Evolutionary conservation across 371 early-diverging fungal species (phyloP).

Genomic region (Zancudomyces culisetae): DNA sequence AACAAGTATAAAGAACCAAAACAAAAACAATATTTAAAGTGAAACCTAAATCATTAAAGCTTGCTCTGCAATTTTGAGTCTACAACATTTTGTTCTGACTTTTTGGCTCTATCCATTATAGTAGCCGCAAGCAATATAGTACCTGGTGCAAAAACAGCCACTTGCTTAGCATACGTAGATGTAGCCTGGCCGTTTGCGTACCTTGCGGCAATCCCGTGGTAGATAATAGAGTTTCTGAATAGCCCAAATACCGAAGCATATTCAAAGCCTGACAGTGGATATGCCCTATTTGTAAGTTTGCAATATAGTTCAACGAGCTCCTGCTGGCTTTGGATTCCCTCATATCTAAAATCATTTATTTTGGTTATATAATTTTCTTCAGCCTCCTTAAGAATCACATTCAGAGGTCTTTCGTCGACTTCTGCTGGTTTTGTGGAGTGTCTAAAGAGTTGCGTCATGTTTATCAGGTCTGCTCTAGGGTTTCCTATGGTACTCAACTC

Average conservation of each 20-base stretch:
- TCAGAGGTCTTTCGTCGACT: too few relatives aligned
- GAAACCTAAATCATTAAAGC: too few relatives aligned
- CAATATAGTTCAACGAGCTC: conserved; percentile 15
- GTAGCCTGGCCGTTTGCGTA: conserved; percentile 69
- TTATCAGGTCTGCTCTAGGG: conserved; percentile 77
- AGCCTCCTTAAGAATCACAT: not conserved
- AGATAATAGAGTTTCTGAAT: conserved; percentile 46
- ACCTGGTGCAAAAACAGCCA: not conserved
- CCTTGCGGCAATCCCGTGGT: conserved; percentile 78
- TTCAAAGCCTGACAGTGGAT: conserved; percentile 16
- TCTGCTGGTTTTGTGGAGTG: not conserved
- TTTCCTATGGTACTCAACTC: conserved; percentile 88
- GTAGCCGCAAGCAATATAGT: not conserved
- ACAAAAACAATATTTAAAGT: too few relatives aligned
- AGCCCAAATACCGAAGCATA: conserved; percentile 20
- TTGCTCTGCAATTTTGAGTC: too few relatives aligned
- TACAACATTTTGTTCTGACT: too few relatives aligned
- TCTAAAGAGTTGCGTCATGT: conserved; percentile 59
- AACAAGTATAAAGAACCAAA: too few relatives aligned
- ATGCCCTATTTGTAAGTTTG: conserved; percentile 6
- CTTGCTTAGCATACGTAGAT: conserved; percentile 24
- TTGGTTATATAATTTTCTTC: not conserved
- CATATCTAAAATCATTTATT: not conserved
- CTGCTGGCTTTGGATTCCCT: conserved; percentile 24
- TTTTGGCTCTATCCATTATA: too few relatives aligned